phyloP scores from a whole-genome alignment of 352 stramenopile genomes.

The Phytophthora lateralis region DNA sequence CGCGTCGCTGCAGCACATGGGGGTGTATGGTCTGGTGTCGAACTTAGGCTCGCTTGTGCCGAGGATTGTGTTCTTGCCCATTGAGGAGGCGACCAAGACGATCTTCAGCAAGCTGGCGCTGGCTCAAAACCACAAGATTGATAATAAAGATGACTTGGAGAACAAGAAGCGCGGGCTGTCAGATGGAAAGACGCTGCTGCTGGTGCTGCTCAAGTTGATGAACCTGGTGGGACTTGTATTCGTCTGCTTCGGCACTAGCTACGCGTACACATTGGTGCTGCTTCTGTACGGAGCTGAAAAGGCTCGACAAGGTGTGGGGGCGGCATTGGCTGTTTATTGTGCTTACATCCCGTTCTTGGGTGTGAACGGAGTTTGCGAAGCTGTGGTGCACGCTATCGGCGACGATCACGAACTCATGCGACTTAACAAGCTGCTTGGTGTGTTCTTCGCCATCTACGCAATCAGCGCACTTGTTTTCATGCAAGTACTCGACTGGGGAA shows the following conservation, averaged over 20 bases:
- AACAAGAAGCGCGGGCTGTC: slow-evolving; percentile 35
- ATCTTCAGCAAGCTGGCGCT: slow-evolving; percentile 93
- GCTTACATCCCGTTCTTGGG: slow-evolving; percentile 95
- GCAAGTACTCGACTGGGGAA: slow-evolving; percentile 57
- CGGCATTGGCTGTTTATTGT: slow-evolving; percentile 86
- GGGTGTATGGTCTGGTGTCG: slow-evolving; percentile 96
- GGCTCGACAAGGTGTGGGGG: slow-evolving; percentile 51
- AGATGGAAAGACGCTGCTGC: slow-evolving; percentile 56
- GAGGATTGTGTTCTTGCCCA: slow-evolving; percentile 94
- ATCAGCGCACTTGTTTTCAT: slow-evolving; percentile 72
- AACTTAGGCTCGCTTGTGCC: slow-evolving; percentile 96
- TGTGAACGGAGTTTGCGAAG: slow-evolving; percentile 96
- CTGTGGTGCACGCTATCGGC: slow-evolving; percentile 93
- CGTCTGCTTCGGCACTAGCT: slow-evolving; percentile 82
- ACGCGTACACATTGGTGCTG: slow-evolving; percentile 79
- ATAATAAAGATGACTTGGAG: slow-evolving; percentile 12
- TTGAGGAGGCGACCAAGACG: slow-evolving; percentile 96
- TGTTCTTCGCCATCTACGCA: slow-evolving; percentile 84
- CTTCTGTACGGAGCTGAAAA: slow-evolving; percentile 85
- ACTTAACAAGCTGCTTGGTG: slow-evolving; percentile 81
- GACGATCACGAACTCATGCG: slow-evolving; percentile 70
- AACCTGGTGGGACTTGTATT: slow-evolving; percentile 86
- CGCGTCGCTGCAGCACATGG: slow-evolving; percentile 93
- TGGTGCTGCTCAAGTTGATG: slow-evolving; percentile 86
- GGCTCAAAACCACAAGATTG: slow-evolving; percentile 27